Evolutionary conservation across 2,329 filamentous ascomycete genomes (phyloP).

Genomic region (Chaetomium globosum): DNA sequence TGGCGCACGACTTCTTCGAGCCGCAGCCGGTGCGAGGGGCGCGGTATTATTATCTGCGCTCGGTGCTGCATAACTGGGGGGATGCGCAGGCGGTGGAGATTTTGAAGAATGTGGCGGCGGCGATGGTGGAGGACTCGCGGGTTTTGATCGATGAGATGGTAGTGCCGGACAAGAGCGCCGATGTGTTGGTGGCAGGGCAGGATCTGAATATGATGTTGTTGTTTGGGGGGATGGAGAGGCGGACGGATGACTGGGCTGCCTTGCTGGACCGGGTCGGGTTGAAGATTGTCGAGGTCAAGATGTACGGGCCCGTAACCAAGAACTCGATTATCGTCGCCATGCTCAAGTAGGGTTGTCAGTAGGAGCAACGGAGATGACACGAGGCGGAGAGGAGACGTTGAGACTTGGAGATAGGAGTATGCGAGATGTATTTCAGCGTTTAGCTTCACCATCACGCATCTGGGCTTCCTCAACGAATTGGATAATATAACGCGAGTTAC

Average conservation of each 20-base stretch:
- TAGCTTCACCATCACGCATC: neutral
- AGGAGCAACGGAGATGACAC: neutral
- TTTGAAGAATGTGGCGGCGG: neutral
- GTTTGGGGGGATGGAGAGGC: neutral
- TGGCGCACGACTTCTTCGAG: constrained; percentile 5
- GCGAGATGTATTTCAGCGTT: neutral
- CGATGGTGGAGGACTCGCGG: neutral
- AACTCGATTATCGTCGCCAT: constrained; percentile 2
- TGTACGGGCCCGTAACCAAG: neutral
- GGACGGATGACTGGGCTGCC: neutral
- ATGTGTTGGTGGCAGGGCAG: neutral
- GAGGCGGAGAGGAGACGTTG: neutral
- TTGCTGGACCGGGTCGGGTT: neutral
- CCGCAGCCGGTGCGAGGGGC: constrained; percentile 5
- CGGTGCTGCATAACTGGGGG: constrained; percentile 8
- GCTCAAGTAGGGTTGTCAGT: neutral
- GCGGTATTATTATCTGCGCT: neutral
- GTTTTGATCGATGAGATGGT: constrained; percentile 6
- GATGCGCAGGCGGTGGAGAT: neutral
- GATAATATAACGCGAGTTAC: neutral
- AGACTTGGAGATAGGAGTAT: neutral
- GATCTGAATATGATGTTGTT: constrained; percentile 7
- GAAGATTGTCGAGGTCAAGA: neutral
- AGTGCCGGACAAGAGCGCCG: neutral
- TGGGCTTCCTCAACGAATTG: neutral